Evolutionary conservation across 352 stramenopile genomes (phyloP), one percentile per base, ranked within the genome.

Genomic region (Globisporangium paroecandrum): DNA sequence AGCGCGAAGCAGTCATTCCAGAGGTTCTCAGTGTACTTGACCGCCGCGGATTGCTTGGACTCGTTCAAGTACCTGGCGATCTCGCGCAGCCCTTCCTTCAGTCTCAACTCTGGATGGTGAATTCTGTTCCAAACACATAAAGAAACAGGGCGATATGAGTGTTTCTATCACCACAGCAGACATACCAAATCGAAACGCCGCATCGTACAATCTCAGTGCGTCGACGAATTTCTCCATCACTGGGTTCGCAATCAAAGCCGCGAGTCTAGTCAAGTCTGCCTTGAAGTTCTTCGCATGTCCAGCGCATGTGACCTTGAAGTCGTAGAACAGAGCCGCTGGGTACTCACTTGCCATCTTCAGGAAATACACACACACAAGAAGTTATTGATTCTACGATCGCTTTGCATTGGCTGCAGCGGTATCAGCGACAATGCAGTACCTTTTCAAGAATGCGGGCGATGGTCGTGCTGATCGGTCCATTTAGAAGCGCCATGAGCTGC

Each of bases 211-310:
- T 71, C 81, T 73, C 60, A 95, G 68, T 0, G 87, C 82, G 8
- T 84, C 81, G 25, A 95, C 85, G 57, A 95, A 94, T 62, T 91
- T 92, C 62, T 93, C 84, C 82, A 93, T 91, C 10, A 89, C 72
- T 3, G 82, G 65, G 63, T 94, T 90, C n/a, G 81, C 65, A 6
- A 94, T 27, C 10, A 91, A 56, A 41, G 74, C 70, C 22, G 77
- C 38, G 20, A 95, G 65, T 20, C 81, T 74, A 64, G 70, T 74
- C 10, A 93, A 65, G 49, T 91, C 77, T 0, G 79, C 64, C 61
- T 85, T 84, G 18, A 78, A 79, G 20, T 62, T 36, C 9, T 68
- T 74, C 10, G 71, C 55, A 3, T 77, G 76, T 22, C 74, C 77
- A 24, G 63, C 73, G 47, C 75, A 89, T 0, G 85, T 89, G 34